Base-by-base conservation (phyloP, 306 rosid species). In the Senna tora region DNA sequence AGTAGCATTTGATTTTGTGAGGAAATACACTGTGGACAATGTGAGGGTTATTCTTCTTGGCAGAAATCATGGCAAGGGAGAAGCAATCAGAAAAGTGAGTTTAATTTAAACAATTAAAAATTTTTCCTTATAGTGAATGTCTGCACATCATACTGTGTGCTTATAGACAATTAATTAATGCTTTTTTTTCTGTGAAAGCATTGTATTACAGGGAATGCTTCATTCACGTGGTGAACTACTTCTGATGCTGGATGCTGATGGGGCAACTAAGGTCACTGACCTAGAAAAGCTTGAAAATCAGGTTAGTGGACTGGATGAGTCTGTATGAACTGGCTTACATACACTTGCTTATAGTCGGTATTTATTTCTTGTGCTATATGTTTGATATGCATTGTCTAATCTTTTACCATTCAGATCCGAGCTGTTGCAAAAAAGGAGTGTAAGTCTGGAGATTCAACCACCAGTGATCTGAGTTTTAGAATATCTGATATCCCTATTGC, bases 31-130 rank as follows among this genome's bases (percentile, higher is more conserved):
- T 21, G 90, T 89, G 28, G 97, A 90, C 69, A 90, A 80, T 60
- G 89, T 90, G 73, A 86, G 98, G 84, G 78, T 93, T 79, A 90
- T 93, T 47, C 96, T 87, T 81, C 97, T 93, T 22, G 97, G 98
- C 60, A 87, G 81, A 80, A 93, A 93, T 81, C 92, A 87, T 71
- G 98, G 98, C 50, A 93, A 90, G 82, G 98, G 98, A 74, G 98
- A 93, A 82, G 98, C 98, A 77, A 90, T 93, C 66, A 83, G 98
- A 89, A 93, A 93, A 93, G 98, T 93, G 96, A 90, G 98, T 89
- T 72, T 38, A 77, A 67, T 71, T 75, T 61, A 49, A 85, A 64
- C 76, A 71, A 50, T 73, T 41, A 51, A 8, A 32, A n/a, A 65
- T 0, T 71, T 64, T 39, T 79, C 43, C 53, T 65, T 19, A 32